Evolutionary conservation across 768 basidiomycete species (phyloP).

Genomic region (Nidularia pulvinata): DNA sequence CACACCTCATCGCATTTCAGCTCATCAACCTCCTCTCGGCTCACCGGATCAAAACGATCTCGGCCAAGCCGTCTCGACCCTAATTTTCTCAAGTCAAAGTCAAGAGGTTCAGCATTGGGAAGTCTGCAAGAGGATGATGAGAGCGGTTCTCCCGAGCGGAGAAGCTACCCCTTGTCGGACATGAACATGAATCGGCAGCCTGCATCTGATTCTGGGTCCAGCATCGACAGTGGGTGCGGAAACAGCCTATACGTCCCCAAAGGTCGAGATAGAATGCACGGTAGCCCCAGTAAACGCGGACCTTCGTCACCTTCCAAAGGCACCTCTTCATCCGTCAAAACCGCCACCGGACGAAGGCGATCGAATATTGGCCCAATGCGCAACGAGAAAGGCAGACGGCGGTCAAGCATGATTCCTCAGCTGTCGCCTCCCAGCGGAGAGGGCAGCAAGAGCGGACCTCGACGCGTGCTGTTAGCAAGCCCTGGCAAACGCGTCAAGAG

Average conservation of each 20-base stretch:
- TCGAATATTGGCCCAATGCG: slow-evolving; percentile 81
- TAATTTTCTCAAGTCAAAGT: slow-evolving; percentile 61
- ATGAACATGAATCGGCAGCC: slow-evolving; percentile 60
- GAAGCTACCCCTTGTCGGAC: slow-evolving; percentile 54
- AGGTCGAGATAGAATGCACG: slow-evolving; percentile 28
- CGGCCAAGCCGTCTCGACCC: slow-evolving; percentile 71
- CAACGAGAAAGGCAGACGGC: slow-evolving; percentile 67
- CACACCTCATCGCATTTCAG: slow-evolving; percentile 30
- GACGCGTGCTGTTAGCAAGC: slow-evolving; percentile 45
- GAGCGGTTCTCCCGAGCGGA: slow-evolving; percentile 29
- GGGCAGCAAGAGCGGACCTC: slow-evolving; percentile 24
- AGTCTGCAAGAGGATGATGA: slow-evolving; percentile 80
- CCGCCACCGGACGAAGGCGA: slow-evolving; percentile 29
- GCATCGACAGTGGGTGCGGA: slow-evolving; percentile 16
- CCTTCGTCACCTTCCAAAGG: slow-evolving; percentile 42
- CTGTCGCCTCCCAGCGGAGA: slow-evolving; percentile 47
- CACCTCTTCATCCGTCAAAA: slow-evolving; percentile 18
- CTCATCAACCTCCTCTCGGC: slow-evolving; percentile 24
- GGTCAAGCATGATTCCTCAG: slow-evolving; percentile 83
- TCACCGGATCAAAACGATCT: slow-evolving; percentile 37
- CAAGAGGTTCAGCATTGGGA: slow-evolving; percentile 44
- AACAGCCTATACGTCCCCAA: slow-evolving; percentile 34
- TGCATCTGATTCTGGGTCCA: slow-evolving; percentile 11
- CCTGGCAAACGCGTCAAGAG: slow-evolving; percentile 63
- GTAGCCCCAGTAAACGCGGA: slow-evolving; percentile 49